Evolutionary conservation across 306 rosid species (phyloP), one percentile per base, ranked within the genome.

Genomic region (Amphicarpaea edgeworthii): DNA sequence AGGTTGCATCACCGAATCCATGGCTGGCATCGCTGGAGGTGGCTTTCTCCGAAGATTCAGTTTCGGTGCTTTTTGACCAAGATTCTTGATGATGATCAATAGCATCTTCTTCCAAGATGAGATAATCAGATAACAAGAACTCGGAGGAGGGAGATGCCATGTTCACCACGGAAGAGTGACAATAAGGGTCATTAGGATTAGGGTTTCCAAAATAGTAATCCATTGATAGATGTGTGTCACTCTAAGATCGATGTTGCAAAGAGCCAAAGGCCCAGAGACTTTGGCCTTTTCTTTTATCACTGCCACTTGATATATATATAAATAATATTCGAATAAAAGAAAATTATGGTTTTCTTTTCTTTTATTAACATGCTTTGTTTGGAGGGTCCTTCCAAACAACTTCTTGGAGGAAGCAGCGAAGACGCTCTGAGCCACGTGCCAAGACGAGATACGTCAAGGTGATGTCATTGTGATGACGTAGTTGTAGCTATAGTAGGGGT

Each of bases 351-450:
- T 3, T 4, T 50, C 0, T 50, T 15, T 10, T 59, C 21, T 0
- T 14, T 21, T 49, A 4, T n/a, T 28, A 9, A 55, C 7, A 45
- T 80, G 21, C 8, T 43, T 68, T 28, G 34, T 10, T 2, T 8
- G 23, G 30, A 46, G 5, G 87, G 75, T 70, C 65, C 72, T 91
- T 84, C 90, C 65, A 41, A 8, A 64, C 88, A 84, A 70, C 41
- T 91, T 87, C 96, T 72, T 43, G 51, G 83, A 42, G 46, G 72
- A 15, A 82, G 80, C 89, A 14, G 4, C 3, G 93, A 88, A 86
- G 78, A 23, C 63, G 68, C 28, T 1, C 1, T 11, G 76, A 16
- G 55, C 50, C 51, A 86, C 83, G 76, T 72, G 89, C 70, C 84
- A 32, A 21, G 11, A 0, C 43, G 40, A 14, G 5, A n/a, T 8